Percentiles rank a stretch among this genome's conserved stretches.
Conservation (phyloP, 2,329 filamentous ascomycete genomes). For the Talaromyces sp. region DNA sequence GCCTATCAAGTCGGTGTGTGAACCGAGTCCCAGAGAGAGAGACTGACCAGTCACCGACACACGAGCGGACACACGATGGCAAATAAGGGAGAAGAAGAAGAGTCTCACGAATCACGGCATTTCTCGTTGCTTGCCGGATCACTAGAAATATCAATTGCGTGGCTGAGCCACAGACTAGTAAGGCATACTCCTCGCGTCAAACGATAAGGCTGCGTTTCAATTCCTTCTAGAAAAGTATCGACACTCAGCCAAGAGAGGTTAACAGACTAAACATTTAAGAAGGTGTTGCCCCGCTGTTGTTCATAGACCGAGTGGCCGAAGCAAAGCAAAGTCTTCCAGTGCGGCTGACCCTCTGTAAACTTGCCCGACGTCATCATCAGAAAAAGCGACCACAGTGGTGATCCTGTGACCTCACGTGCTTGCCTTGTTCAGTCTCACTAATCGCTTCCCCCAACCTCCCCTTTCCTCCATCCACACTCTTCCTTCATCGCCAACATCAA, state of each 20-base stretch:
- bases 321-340: not conserved
- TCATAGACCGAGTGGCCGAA: not conserved
- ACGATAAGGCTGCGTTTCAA: not conserved
- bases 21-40: not conserved
- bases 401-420: slow-evolving; percentile 15
- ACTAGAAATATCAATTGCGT: not conserved
- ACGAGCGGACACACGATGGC: not conserved
- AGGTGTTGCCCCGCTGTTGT: not conserved
- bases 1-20: slow-evolving; percentile 3
- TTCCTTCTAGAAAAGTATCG: not conserved
- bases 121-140: not conserved
- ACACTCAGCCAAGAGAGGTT: not conserved
- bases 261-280: not conserved
- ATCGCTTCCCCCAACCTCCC: not conserved
- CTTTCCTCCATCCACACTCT: not conserved
- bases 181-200: not conserved
- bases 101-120: not conserved
- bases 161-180: not conserved
- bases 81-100: not conserved
- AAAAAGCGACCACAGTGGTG: not conserved
- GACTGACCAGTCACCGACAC: not conserved
- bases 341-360: not conserved
- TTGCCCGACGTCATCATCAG: slow-evolving; percentile 10
- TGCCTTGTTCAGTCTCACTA: not conserved
- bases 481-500: not conserved